Percentiles rank a stretch among this genome's conserved stretches.
Conservation (phyloP, 495 filamentous ascomycete species). For the Penicillium silybi region DNA sequence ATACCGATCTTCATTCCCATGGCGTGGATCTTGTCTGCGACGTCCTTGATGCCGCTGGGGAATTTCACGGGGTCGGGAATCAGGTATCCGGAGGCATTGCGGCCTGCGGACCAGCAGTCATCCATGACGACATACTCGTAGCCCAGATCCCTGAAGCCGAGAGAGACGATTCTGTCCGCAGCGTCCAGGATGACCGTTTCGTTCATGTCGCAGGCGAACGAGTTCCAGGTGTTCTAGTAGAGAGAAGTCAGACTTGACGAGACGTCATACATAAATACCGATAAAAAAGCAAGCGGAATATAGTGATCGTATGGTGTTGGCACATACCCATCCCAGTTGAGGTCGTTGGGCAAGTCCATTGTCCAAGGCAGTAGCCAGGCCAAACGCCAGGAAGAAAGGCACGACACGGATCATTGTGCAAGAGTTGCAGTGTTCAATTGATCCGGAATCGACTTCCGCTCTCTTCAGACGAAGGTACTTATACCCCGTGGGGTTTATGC, state of each 20-base stretch:
- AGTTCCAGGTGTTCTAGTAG: slow-evolving; percentile 54
- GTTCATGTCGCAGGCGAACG: slow-evolving; percentile 48
- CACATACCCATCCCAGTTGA: slow-evolving; percentile 42
- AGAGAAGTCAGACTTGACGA: too few relatives aligned
- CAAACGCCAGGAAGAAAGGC: slow-evolving; percentile 12
- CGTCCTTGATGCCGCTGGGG: slow-evolving; percentile 46
- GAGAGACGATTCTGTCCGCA: slow-evolving; percentile 44
- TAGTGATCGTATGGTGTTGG: too few relatives aligned
- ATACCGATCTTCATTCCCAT: slow-evolving; percentile 49
- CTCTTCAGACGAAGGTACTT: too few relatives aligned
- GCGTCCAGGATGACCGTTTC: slow-evolving; percentile 46
- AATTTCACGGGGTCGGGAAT: slow-evolving; percentile 38
- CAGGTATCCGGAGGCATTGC: slow-evolving; percentile 35
- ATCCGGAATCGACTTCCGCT: too few relatives aligned
- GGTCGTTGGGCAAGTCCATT: slow-evolving; percentile 42
- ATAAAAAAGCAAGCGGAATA: too few relatives aligned
- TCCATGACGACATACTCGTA: slow-evolving; percentile 56
- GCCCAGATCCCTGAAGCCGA: slow-evolving; percentile 49
- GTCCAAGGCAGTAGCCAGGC: slow-evolving; percentile 21
- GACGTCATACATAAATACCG: too few relatives aligned
- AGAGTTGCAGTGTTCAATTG: too few relatives aligned
- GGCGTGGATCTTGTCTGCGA: slow-evolving; percentile 41
- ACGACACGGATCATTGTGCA: too few relatives aligned
- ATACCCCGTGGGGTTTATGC: too few relatives aligned
- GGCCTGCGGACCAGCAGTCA: slow-evolving; percentile 47